Base-by-base conservation (phyloP, 2,329 filamentous ascomycete genomes). In the Trichoderma pleuroti region DNA sequence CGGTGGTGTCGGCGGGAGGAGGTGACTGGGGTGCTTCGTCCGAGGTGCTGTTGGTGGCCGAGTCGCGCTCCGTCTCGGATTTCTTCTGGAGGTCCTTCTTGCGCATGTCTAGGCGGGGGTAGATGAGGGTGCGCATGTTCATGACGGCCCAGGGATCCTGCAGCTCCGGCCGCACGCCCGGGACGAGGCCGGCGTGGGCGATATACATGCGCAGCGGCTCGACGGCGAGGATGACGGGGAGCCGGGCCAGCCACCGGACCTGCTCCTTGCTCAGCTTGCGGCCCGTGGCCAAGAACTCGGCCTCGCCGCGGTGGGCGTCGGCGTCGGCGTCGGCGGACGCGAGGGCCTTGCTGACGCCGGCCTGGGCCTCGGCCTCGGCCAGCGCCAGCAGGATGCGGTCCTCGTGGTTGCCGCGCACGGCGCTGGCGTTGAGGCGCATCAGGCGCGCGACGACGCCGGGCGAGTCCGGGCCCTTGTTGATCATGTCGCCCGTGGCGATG, bases 321-420 rank as follows among this genome's bases (percentile, higher is more conserved):
- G 72, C 59, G 11, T 76, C 72, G 5, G 72, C 74, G 12, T 75
- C 65, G 24, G 32, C 74, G 70, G 68, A 77, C 73, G 39, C 42
- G 21, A 78, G 75, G n/a, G 76, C 75, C 24, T 76, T 76, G 63
- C 73, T 71, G 46, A 78, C 73, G 67, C 77, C 77, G 30, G 72
- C 70, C 42, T 75, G 76, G 30, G 71, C 63, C 57, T 75, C 73
- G 70, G 76, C 62, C 21, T 77, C 74, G n/a, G 75, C 72, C 77
- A 90, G 87, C 1, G 90, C 86, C 10, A 91, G 85, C n/a, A 98
- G 85, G 24, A 98, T 85, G 26, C 90, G 87, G 79, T 98, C 94
- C 79, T 99, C 96, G 81, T 97, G 93, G 81, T 98, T 98, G 21
- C 96, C 96, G 64, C 95, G 90, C 10, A 98, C 93, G 73, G 90